phyloP scores from a whole-genome alignment of 2,329 filamentous ascomycete species.

The Exophiala calicioides region DNA sequence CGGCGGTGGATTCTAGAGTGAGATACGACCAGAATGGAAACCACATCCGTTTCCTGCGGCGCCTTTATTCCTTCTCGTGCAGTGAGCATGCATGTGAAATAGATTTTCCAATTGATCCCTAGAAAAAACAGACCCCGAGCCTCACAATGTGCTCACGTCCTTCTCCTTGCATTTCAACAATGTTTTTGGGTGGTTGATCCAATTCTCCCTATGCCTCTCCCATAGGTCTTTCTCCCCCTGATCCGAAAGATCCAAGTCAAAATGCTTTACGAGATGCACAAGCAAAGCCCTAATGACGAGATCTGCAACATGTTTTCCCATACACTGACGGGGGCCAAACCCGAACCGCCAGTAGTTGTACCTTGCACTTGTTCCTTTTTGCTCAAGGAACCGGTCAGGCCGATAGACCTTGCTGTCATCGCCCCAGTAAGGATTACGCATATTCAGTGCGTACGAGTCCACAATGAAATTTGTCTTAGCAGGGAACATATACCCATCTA shows the following conservation, averaged over 20 bases:
- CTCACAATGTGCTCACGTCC: too few relatives aligned
- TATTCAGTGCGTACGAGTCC: constrained; percentile 48
- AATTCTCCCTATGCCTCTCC: constrained; percentile 17
- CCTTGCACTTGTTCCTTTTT: constrained; percentile 27
- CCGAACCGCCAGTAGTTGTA: constrained; percentile 50
- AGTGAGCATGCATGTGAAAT: too few relatives aligned
- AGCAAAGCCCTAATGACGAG: constrained; percentile 35
- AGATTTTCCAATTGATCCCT: too few relatives aligned
- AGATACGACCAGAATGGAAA: too few relatives aligned
- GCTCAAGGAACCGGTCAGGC: constrained; percentile 36
- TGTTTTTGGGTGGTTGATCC: constrained; percentile 23
- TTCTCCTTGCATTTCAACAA: neutral
- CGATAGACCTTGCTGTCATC: constrained; percentile 38
- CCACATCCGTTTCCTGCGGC: too few relatives aligned
- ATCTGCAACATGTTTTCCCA: constrained; percentile 47
- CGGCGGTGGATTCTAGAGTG: too few relatives aligned
- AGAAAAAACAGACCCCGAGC: too few relatives aligned
- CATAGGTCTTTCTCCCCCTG: constrained; percentile 7
- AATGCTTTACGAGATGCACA: constrained; percentile 23
- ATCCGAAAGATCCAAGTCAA: constrained; percentile 10
- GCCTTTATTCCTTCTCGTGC: too few relatives aligned
- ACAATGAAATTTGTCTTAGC: constrained; percentile 45
- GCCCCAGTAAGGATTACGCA: constrained; percentile 43
- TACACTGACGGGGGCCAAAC: constrained; percentile 47
- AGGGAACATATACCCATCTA: constrained; percentile 42